phyloP scores from a whole-genome alignment of 306 rosid genomes.

The Crotalaria pallida region DNA sequence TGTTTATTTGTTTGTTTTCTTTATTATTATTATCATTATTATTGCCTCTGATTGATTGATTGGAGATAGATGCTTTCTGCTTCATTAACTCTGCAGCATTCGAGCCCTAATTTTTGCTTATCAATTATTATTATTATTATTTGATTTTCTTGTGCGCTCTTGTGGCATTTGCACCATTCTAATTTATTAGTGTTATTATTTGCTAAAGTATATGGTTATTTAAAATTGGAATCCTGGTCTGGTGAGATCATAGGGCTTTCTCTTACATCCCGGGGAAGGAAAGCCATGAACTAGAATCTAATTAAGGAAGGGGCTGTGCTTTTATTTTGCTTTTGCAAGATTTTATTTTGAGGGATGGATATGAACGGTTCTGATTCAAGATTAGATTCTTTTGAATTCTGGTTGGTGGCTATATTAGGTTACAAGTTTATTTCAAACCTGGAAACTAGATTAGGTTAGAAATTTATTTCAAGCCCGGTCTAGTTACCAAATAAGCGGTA shows the following conservation, averaged over 20 bases:
- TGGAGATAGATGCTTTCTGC: background rate
- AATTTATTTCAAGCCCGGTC: too few relatives aligned
- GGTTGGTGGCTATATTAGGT: background rate
- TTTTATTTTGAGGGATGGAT: background rate
- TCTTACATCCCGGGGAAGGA: background rate
- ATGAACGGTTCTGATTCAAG: background rate
- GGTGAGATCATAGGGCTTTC: background rate
- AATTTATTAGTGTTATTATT: background rate
- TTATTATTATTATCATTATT: too few relatives aligned
- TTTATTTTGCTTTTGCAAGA: background rate
- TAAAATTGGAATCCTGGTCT: constrained; percentile 3
- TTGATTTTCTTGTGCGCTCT: background rate
- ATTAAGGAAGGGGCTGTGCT: background rate
- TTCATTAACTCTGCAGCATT: background rate
- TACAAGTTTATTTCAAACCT: background rate
- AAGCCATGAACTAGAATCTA: background rate
- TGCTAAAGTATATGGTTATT: background rate
- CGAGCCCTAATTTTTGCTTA: background rate
- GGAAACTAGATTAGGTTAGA: background rate
- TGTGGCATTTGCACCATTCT: background rate
- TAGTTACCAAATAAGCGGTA: too few relatives aligned
- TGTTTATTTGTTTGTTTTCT: too few relatives aligned
- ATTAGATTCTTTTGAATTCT: background rate
- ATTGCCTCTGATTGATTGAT: constrained; percentile 6
- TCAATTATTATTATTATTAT: background rate